Evolutionary conservation across 768 basidiomycete genomes (phyloP).

Genomic region (Hirschioporus abietinus): DNA sequence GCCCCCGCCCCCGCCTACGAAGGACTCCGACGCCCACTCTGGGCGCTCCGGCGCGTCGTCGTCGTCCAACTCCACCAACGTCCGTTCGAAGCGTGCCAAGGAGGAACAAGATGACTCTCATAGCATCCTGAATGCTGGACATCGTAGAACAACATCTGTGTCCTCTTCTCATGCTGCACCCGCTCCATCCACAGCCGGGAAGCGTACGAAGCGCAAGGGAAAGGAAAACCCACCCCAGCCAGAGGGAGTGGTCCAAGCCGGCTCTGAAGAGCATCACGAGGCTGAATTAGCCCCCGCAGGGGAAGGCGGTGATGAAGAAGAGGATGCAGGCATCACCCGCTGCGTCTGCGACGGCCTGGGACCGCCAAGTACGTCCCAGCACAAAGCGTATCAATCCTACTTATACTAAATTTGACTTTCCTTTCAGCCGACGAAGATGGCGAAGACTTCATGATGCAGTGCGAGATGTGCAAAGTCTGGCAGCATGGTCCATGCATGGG

Average conservation of each 20-base stretch:
- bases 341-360: slow-evolving; percentile 73
- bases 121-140: slow-evolving; percentile 45
- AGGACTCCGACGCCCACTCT: slow-evolving; percentile 22
- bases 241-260: background rate
- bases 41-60: slow-evolving; percentile 30
- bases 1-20: slow-evolving; percentile 15
- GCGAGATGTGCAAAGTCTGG: slow-evolving; percentile 96
- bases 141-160: slow-evolving; percentile 23
- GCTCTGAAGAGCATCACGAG: background rate
- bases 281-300: slow-evolving; percentile 29
- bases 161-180: slow-evolving; percentile 24
- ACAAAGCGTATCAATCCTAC: slow-evolving; percentile 3
- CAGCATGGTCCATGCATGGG: slow-evolving; percentile 98
- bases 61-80: slow-evolving; percentile 32
- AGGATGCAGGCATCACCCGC: slow-evolving; percentile 61
- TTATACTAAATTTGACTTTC: slow-evolving; percentile 11
- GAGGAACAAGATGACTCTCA: slow-evolving; percentile 68
- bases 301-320: slow-evolving; percentile 42
- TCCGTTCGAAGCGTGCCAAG: slow-evolving; percentile 54
- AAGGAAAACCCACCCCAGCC: slow-evolving; percentile 36
- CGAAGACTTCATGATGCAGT: slow-evolving; percentile 92
- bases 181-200: slow-evolving; percentile 29
- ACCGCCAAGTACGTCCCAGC: slow-evolving; percentile 44
- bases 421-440: slow-evolving; percentile 61
- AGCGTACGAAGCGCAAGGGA: slow-evolving; percentile 54